Evolutionary conservation across 1,284 basidiomycete species (phyloP).

Genomic region (Ustilago nuda): DNA sequence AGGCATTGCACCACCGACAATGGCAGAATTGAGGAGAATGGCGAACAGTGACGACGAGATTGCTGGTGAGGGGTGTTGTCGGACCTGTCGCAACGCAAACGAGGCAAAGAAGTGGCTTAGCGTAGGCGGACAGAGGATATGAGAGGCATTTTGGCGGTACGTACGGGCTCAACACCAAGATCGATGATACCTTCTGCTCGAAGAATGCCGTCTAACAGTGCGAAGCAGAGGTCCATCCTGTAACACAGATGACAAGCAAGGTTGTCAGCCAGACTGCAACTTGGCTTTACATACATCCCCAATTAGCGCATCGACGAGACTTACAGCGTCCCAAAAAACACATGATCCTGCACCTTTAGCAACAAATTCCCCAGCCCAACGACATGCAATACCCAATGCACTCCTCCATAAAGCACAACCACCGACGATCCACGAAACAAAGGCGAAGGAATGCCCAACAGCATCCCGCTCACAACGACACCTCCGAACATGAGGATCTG

Average conservation of each 20-base stretch:
- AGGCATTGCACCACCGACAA: conserved; percentile 55
- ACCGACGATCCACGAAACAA: conserved; percentile 45
- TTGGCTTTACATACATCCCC: background rate
- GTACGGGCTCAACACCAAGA: conserved; percentile 47
- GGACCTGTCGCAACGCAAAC: conserved; percentile 19
- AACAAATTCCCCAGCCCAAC: conserved; percentile 30
- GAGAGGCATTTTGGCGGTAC: conserved; percentile 3
- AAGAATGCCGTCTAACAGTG: conserved; percentile 52
- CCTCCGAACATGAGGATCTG: conserved; percentile 61
- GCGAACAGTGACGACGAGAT: conserved; percentile 51
- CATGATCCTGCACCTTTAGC: conserved; percentile 25
- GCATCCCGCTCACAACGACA: conserved; percentile 26
- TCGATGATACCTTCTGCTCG: conserved; percentile 58
- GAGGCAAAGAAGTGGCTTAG: background rate
- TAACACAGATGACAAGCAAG: background rate
- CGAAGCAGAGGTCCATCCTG: conserved; percentile 49
- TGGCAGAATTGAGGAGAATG: conserved; percentile 45
- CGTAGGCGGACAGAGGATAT: background rate
- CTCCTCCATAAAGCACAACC: conserved; percentile 50
- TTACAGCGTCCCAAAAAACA: conserved; percentile 23
- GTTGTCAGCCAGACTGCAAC: background rate
- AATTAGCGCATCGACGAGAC: background rate
- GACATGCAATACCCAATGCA: conserved; percentile 37
- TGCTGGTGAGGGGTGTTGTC: conserved; percentile 31
- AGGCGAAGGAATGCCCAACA: conserved; percentile 51